These are phyloP conservation scores for Trametes sanguinea DNA, from an alignment of 768 basidiomycete species.

Conservation along the genomic window DNA sequence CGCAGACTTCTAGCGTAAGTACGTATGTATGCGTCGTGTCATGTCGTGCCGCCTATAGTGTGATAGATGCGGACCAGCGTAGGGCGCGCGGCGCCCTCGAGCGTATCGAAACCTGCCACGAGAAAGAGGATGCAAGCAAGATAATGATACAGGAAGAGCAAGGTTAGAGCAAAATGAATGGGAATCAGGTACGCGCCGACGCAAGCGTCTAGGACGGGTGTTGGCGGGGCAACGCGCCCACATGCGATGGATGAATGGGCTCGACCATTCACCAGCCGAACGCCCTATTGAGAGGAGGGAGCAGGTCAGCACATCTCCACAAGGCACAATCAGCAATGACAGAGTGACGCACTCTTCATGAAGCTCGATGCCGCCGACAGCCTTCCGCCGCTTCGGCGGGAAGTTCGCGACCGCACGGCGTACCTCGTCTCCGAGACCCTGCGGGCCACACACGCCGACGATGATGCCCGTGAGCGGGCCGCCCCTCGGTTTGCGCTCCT, in stretches of 20 bases:
- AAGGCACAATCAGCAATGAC: not conserved
- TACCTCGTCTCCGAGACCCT: constrained; percentile 40
- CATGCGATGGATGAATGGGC: not conserved
- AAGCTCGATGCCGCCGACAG: constrained; percentile 44
- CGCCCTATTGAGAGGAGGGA: constrained; percentile 9
- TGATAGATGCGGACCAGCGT: no score
- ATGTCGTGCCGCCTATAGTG: no score
- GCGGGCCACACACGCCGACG: constrained; percentile 47
- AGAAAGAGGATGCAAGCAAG: not conserved
- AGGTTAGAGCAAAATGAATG: not conserved
- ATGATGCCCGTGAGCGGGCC: constrained; percentile 37
- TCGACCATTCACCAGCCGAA: constrained; percentile 19
- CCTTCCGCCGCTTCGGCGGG: constrained; percentile 35
- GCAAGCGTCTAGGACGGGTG: constrained; percentile 25
- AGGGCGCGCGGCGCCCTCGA: not conserved
- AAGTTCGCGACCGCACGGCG: constrained; percentile 38
- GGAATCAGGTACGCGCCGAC: not conserved
- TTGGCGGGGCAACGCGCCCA: not conserved
- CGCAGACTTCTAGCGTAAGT: not conserved
- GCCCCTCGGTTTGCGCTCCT: constrained; percentile 9
- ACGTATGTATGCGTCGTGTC: not conserved
- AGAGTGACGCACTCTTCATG: constrained; percentile 41
- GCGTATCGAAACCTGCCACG: not conserved
- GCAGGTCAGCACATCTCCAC: constrained; percentile 1
- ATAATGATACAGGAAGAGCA: not conserved